Base-by-base conservation (phyloP, 257 asterid genomes). In the Paulownia fortunei region DNA sequence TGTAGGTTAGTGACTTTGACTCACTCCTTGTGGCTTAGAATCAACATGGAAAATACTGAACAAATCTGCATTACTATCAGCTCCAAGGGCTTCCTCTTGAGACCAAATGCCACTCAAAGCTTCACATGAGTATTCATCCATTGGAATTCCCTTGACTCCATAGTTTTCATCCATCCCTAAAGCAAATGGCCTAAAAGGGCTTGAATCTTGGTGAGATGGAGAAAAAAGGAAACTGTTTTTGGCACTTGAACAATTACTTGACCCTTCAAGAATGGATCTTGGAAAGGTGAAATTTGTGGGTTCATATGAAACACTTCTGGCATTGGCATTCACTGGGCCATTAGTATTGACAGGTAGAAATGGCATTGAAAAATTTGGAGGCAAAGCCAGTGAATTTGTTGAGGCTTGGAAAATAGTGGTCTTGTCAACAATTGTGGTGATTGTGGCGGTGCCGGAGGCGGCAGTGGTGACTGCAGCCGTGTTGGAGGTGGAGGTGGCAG, bases 51-150 rank as follows among this genome's bases (percentile, higher is more conserved):
- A 84, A 78, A 66, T 59, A 23, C 76, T 70, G 37, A 78, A 76
- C 73, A 84, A 78, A 84, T 84, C 84, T 77, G 63, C 79, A 77
- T 83, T 61, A 46, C 54, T 34, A n/a, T 67, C 75, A 18, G 9
- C 80, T 56, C 37, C 78, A 69, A 52, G 23, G 52, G 26, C 77
- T 44, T 76, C 80, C 52, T 66, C 80, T 67, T 75, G 79, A 56
- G 76, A 24, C 89, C 86, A 81, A 70, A 79, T 46, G 39, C 75
- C 73, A 70, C 24, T 42, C 27, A 83, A 18, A 75, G 46, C 39
- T 42, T 77, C 79, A 55, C 70, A 41, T 51, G 74, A 41, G 32
- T 61, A 66, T 36, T 66, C 83, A 70, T 76, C 84, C 69, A 76
- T 24, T 4, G 73, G 62, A 62, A 41, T 21, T 51, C 79, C 82